Evolutionary conservation across 208 protist species (phyloP).

Genomic region (Trypanosoma scelopori): DNA sequence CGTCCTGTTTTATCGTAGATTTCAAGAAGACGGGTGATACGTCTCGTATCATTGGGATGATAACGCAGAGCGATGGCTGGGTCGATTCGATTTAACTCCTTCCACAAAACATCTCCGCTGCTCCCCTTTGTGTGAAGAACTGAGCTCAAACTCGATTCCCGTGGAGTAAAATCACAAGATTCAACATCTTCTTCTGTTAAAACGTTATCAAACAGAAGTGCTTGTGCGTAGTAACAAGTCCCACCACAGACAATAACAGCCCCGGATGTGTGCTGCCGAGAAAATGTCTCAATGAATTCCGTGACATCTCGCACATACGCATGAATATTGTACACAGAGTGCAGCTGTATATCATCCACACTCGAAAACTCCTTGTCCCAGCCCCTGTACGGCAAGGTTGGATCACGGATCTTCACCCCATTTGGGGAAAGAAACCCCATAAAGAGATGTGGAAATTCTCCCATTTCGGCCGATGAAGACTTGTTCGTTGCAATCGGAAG

Average conservation of each 20-base stretch:
- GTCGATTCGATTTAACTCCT: slow-evolving; percentile 65
- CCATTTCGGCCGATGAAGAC: slow-evolving; percentile 45
- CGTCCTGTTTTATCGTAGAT: slow-evolving; percentile 60
- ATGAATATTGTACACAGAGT: slow-evolving; percentile 46
- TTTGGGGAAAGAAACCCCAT: slow-evolving; percentile 60
- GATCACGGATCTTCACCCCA: slow-evolving; percentile 30
- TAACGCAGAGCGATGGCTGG: slow-evolving; percentile 59
- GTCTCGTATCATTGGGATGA: slow-evolving; percentile 83
- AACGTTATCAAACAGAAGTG: slow-evolving; percentile 61
- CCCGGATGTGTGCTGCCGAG: slow-evolving; percentile 30
- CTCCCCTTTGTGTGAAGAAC: not conserved
- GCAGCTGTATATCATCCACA: not conserved
- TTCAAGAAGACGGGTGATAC: slow-evolving; percentile 73
- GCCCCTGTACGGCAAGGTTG: slow-evolving; percentile 25
- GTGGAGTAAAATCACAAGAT: not conserved
- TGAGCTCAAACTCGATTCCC: not conserved
- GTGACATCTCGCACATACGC: slow-evolving; percentile 48
- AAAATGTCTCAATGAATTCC: slow-evolving; percentile 52
- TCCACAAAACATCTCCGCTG: slow-evolving; percentile 40
- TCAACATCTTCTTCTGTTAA: slow-evolving; percentile 37
- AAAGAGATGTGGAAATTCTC: slow-evolving; percentile 71
- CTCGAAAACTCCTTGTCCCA: slow-evolving; percentile 12
- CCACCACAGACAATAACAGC: slow-evolving; percentile 84
- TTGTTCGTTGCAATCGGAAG: slow-evolving; percentile 92
- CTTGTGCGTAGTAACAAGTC: slow-evolving; percentile 75